These are phyloP conservation scores for Sclerotinia borealis DNA, from an alignment of 2,329 filamentous ascomycete genomes.

Conservation along the genomic window DNA sequence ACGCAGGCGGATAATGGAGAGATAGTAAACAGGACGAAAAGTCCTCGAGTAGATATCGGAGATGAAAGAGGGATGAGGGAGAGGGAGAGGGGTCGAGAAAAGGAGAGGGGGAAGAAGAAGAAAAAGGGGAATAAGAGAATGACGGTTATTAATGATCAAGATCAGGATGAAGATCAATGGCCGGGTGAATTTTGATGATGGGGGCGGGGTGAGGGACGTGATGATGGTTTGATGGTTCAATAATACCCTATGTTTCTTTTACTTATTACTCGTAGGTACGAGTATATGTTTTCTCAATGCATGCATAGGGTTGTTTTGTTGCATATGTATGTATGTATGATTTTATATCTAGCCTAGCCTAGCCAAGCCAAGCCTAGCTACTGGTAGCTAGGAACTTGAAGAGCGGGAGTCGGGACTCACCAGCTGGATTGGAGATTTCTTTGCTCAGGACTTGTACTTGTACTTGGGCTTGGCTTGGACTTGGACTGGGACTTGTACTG, in stretches of 20 bases:
- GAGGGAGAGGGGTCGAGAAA: not conserved
- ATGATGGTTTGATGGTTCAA: not conserved
- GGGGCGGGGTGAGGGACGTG: not conserved
- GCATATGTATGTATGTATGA: not conserved
- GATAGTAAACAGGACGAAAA: not conserved
- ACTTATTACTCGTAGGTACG: too few species aligned
- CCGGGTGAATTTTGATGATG: conserved; percentile 1
- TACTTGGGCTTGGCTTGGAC: not conserved
- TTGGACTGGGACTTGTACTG: not conserved
- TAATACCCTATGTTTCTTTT: not conserved
- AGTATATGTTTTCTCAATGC: not conserved
- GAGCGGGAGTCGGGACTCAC: not conserved
- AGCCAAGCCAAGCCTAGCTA: too few species aligned
- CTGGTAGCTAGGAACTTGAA: not conserved
- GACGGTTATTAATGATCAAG: not conserved
- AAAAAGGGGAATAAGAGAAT: not conserved
- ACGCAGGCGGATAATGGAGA: not conserved
- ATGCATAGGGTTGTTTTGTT: too few species aligned
- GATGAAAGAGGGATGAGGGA: not conserved
- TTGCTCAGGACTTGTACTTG: not conserved
- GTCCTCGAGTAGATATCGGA: not conserved
- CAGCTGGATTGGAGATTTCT: not conserved
- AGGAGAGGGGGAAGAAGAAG: not conserved
- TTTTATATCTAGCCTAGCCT: not conserved
- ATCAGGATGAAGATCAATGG: not conserved